phyloP scores from a whole-genome alignment of 352 stramenopile species.

The Phytophthora fragariaefolia region DNA sequence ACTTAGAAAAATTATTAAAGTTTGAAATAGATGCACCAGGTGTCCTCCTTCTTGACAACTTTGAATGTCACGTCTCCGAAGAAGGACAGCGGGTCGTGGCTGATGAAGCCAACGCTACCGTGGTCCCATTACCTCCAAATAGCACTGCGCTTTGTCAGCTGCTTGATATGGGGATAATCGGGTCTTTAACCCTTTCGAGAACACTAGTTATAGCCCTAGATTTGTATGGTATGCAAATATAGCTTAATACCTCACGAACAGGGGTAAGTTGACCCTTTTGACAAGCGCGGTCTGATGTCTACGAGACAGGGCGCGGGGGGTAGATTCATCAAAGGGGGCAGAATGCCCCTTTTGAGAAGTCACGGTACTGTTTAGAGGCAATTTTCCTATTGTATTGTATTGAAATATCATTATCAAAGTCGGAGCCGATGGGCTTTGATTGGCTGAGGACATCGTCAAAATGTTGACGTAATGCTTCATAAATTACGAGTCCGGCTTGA shows the following conservation, averaged over 20 bases:
- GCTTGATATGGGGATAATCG: background rate
- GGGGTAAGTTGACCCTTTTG: background rate
- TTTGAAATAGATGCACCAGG: background rate
- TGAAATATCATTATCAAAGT: background rate
- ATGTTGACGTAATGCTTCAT: background rate
- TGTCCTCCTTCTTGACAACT: background rate
- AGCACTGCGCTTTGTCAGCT: background rate
- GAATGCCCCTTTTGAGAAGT: background rate
- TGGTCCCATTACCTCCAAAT: background rate
- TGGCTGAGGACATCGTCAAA: background rate
- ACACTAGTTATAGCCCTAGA: background rate
- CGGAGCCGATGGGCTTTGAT: background rate
- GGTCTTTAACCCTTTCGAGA: background rate
- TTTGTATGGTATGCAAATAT: background rate
- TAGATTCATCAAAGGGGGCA: background rate
- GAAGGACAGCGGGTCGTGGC: conserved; percentile 41
- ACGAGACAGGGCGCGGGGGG: background rate
- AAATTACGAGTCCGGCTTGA: background rate
- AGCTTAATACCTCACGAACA: background rate
- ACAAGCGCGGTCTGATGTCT: background rate
- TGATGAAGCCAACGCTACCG: background rate
- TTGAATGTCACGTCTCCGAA: background rate
- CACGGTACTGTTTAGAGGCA: background rate
- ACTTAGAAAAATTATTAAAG: background rate
- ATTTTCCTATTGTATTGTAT: background rate